Evolutionary conservation across 1,284 basidiomycete genomes (phyloP), one percentile per base, ranked within the genome.

Genomic region (Tylopilus microsporus): DNA sequence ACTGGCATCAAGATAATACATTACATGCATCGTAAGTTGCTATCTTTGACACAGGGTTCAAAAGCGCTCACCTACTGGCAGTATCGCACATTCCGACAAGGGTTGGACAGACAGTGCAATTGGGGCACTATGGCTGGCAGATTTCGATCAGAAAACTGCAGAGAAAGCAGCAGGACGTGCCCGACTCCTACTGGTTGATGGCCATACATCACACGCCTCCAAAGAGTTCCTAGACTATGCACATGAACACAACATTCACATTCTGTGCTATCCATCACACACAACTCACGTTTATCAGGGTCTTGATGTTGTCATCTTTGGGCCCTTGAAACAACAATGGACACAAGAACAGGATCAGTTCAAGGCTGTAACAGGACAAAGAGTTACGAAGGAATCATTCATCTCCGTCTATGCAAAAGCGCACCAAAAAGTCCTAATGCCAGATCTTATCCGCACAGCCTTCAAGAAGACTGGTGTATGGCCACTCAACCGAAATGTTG

Each of bases 201-300:
- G 54, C 2, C 54, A 55, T 10, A 55, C 47, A 10, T 54, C 45
- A 5, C 53, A 54, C 45, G 47, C 48, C 25, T 43, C 48, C 3
- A 55, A 43, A 7, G 47, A 49, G 1, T 49, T 55, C 13, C 15
- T 55, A 3, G 25, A 55, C 16, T 49, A 49, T 42, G 37, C 30
- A 1, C 2, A 11, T 16, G 3, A 16, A 10, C 6, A 55, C 6
- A 5, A 37, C 12, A 52, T 52, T 18, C 34, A 53, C 5, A 5
- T 53, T 5, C 43, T 53, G 3, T 53, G 34, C 6, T 53, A 53
- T 18, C 50, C 21, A 19, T 47, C 60, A 5, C 57, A 62, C 18
- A 1, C 42, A 2, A 62, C 50, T 0, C 58, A 60, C 13, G 15
- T 60, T 4, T 60, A 60, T 6, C 57, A 61, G 21, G 58, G 58